Base-by-base conservation (phyloP, 352 stramenopile species). In the Phytophthora nicotianae region DNA sequence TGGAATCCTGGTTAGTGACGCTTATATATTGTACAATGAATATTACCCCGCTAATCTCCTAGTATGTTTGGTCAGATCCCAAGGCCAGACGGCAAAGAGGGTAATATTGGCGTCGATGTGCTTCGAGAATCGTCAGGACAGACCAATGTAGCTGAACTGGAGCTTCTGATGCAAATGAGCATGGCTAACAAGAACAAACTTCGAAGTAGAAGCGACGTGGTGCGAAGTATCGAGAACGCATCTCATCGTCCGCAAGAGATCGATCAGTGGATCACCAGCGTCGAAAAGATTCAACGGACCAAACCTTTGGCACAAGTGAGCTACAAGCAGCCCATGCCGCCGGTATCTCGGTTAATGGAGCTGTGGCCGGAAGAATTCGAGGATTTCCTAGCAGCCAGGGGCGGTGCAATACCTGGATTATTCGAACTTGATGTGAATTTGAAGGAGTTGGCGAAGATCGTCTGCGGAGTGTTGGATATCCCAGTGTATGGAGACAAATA, bases 391-490 rank as follows among this genome's bases (percentile, higher is more conserved):
- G 8, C 62, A 5, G 16, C 58, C 2, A 58, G 86, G 1, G 49
- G 65, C 8, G 9, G 8, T 13, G 33, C 58, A 7, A 49, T 74
- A 26, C 51, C 70, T 14, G 23, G 45, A 8, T 26, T 91, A 5
- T 57, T 65, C 17, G 74, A 90, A 17, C 61, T 98, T 41, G 89
- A 98, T 43, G 62, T 98, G 50, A 82, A 60, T 27, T 64, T 98
- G 13, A 65, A 88, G 24, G 92, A 99, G 17, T 84, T 97, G 56
- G 68, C 82, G 20, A 67, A 81, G 32, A 70, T 98, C 20, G 74
- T 97, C 20, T 98, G 94, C 58, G 86, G 80, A 3, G 46, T 98
- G 17, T 62, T 98, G 29, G 96, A 98, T 62, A 97, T 99, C 35
- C 95, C 96, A 6, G 88, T 98, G 20, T 88, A 97, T 68, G 63